Base-by-base conservation (phyloP, 352 stramenopile genomes). In the Aphanomyces invadans region DNA sequence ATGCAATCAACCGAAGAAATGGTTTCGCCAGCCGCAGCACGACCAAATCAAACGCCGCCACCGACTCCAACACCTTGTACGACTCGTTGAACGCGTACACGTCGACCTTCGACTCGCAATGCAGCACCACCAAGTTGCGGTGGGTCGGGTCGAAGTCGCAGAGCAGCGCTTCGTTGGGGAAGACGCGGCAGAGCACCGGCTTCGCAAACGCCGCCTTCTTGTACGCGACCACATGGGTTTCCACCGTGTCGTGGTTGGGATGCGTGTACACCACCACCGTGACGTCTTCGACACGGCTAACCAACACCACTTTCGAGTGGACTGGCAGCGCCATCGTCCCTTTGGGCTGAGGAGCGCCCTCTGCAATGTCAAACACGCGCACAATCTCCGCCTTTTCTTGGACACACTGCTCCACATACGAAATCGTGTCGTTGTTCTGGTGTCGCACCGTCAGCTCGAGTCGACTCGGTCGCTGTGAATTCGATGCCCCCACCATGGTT, bases 41-140 rank as follows among this genome's bases (percentile, higher is more conserved):
- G 17, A 31, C 4, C 45, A 67, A 51, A 23, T 56, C n/a, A 44
- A 49, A 19, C 12, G 31, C 23, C 17, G 55, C n/a, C 1, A 60
- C 49, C 21, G 7, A 26, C 25, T 67, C 60, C 7, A 67, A 12
- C 4, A 60, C 39, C 36, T 67, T 67, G 49, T 57, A 67, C 49
- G 60, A 57, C 26, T 67, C 60, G 31, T 57, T 67, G 1, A 67
- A 67, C 21, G 39, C 60, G 28, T 49, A 67, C 0, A 67, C 2
- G 17, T 67, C 60, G 19, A 67, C 32, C 15, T 33, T 4, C 9
- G 0, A n/a, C 10, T 23, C 25, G 1, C 42, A 67, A 28, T 67
- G 60, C 0, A 67, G 49, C 39, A 67, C 21, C 0, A n/a, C 60
- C n/a, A 67, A 17, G 38, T 44, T 51, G 25, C 60, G 60, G 15